A percentile compares a stretch with the other conserved stretches of the same genome.
Evolutionary conservation across 306 rosid genomes (phyloP).

Genomic region (Citrullus amarus): DNA sequence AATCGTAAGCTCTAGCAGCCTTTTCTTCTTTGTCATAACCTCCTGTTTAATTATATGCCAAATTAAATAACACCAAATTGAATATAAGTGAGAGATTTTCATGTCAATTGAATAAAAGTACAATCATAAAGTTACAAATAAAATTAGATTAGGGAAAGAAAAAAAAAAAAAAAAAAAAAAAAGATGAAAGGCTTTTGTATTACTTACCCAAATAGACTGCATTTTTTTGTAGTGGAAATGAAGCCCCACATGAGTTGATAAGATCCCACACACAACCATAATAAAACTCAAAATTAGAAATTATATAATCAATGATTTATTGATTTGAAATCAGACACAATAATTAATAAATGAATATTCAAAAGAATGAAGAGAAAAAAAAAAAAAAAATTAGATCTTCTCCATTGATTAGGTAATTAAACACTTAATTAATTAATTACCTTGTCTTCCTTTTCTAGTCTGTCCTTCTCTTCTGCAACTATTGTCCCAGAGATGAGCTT

Average conservation of each 20-base stretch:
- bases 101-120: background rate
- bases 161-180: too few relatives aligned
- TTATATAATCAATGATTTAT: background rate
- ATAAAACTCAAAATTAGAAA: background rate
- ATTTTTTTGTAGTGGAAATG: slow-evolving; percentile 15
- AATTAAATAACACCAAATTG: background rate
- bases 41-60: slow-evolving; percentile 24
- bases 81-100: background rate
- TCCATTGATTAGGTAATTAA: background rate
- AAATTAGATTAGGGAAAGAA: background rate
- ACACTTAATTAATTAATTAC: slow-evolving; percentile 18
- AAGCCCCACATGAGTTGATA: slow-evolving; percentile 12
- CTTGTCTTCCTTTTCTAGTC: slow-evolving; percentile 93
- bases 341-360: background rate
- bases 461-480: slow-evolving; percentile 98
- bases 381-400: background rate
- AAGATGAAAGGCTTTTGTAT: background rate
- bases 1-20: slow-evolving; percentile 89
- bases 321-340: background rate
- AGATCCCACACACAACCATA: background rate
- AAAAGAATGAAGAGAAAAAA: background rate
- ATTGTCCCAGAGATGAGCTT: slow-evolving; percentile 91
- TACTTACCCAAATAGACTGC: slow-evolving; percentile 86
- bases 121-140: background rate
- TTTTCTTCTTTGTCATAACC: slow-evolving; percentile 96